Base-by-base conservation (phyloP, 805 yeast genomes). In the Zygoascus bituminiphila region DNA sequence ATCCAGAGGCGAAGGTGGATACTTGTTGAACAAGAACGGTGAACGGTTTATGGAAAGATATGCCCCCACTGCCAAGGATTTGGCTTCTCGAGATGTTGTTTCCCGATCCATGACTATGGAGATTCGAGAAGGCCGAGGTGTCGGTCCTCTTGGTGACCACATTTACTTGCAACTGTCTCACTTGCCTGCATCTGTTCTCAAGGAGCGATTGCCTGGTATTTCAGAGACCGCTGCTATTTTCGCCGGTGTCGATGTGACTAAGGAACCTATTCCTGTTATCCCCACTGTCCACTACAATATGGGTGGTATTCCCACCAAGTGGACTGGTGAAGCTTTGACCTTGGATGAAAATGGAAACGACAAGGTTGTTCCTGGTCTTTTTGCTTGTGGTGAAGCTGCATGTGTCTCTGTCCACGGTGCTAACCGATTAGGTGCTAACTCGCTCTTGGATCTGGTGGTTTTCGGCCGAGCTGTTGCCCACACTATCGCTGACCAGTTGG, bases 1-100 rank as follows among this genome's bases (percentile, higher is more conserved):
- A 75, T 95, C 97, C 58, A 85, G 98, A 77, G 98, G 98, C 79
- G 98, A 93, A 77, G 98, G 98, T 81, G 98, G 98, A 56, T 93
- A 79, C 79, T 76, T 91, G 68, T 77, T 91, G 56, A 91, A 91
- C 79, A 79, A 88, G 58, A 95, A 93, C 74, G 98, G 98, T 78
- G 98, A 91, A 76, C 83, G 98, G 71, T 91, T 91, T 71, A 91
- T 91, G 98, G 98, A 91, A 77, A 84, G 98, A 72, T 91, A 91
- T 66, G 98, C 98, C 50, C 98, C 98, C 57, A 84, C 89, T 47
- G 98, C 98, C 58, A 93, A 91, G 76, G 98, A 91, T 74, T 77
- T 91, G 69, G 98, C 98, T 51, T 88, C 95, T 54, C 84, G 98
- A 77, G 98, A 91, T 68, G 98, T 91, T 54, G 98, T 91, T 49